Base-by-base conservation (phyloP, 257 asterid genomes). In the Przewalskia tangutica region DNA sequence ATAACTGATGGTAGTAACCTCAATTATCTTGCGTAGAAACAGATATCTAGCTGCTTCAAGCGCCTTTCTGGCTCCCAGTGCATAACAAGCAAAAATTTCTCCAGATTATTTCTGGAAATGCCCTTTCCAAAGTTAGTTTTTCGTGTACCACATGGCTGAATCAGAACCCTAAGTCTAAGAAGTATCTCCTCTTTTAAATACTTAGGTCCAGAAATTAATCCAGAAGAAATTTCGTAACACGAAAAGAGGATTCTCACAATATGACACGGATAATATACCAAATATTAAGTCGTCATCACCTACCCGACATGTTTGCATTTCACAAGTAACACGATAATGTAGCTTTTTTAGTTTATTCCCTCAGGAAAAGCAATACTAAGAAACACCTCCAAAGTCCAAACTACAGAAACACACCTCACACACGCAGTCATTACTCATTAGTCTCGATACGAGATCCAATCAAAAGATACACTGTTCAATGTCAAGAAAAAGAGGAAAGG, bases 71-170 rank as follows among this genome's bases (percentile, higher is more conserved):
- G 44, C 55, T 18, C 78, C 40, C 58, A 12, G 58, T 44, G 40
- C 36, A 71, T 18, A 70, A 44, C 36, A 48, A 71, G 58, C 10
- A 18, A 71, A 71, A 44, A 3, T 2, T 6, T 48, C 78, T 71
- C 78, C 78, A 71, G 58, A 48, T 71, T 18, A 71, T 71, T 71
- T 71, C 56, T 71, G 58, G 78, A 71, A 70, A 71, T 71, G 11
- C 23, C 78, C 78, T 71, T 68, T 42, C 77, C 55, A 71, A 20
- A 44, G 40, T 70, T 70, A 70, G 77, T 71, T 71, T 7, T 42
- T 46, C 36, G 7, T 18, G 78, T 44, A 71, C 40, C 12, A 71
- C 40, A 71, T 44, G 78, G 38, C 23, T 46, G 36, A 80, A 4
- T 62, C 34, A 63, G 62, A 62, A 18, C 63, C 75, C 27, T 54